Evolutionary conservation across 179 eudicot genomes (phyloP).

Genomic region (Monotropa hypopitys): DNA sequence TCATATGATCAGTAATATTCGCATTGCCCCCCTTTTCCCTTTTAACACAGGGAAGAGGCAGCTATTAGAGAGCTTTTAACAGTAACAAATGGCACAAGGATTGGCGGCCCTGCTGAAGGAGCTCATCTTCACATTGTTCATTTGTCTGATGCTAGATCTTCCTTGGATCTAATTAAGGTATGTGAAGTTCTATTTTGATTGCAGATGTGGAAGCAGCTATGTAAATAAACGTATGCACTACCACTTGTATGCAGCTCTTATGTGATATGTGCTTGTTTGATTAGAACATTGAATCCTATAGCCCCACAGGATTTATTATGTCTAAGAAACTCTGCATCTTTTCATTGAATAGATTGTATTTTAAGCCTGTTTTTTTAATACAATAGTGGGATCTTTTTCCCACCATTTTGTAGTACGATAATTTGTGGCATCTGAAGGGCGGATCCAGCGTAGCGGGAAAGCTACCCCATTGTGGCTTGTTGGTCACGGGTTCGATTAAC

Average conservation of each 20-base stretch:
- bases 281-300: neutral
- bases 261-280: neutral
- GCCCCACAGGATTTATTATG: neutral
- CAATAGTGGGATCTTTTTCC: neutral
- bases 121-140: conserved; percentile 98
- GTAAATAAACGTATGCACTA: neutral
- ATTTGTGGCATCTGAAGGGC: neutral
- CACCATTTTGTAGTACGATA: neutral
- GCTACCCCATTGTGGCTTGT: no score
- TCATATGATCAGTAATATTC: neutral
- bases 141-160: conserved; percentile 72
- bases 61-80: conserved; percentile 73
- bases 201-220: neutral
- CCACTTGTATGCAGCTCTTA: neutral
- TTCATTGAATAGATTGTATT: neutral
- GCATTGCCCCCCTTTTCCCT: neutral
- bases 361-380: neutral
- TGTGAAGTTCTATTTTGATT: neutral
- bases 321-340: neutral
- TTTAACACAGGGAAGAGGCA: conserved; percentile 62
- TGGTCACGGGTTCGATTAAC: no score
- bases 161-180: conserved; percentile 81
- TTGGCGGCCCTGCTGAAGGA: conserved; percentile 80
- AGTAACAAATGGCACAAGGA: conserved; percentile 48
- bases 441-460: no score